Evolutionary conservation across 495 filamentous ascomycete genomes (phyloP).

Genomic region (Penicillium ucsense): DNA sequence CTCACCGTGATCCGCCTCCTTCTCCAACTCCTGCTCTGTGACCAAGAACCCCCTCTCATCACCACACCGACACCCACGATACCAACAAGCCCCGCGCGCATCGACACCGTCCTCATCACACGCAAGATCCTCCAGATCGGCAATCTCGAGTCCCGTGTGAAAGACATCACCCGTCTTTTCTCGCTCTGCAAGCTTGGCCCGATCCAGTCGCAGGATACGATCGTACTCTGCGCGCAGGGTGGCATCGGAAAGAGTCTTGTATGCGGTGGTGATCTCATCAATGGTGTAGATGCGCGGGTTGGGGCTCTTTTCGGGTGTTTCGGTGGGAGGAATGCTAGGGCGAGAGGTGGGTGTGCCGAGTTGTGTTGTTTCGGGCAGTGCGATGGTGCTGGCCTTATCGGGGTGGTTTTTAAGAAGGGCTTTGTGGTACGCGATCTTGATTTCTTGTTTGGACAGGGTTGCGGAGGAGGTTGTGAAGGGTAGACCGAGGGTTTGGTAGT

Average conservation of each 20-base stretch:
- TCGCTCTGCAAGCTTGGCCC: conserved; percentile 13
- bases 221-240: conserved; percentile 56
- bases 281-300: conserved; percentile 40
- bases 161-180: conserved; percentile 30
- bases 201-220: conserved; percentile 35
- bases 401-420: conserved; percentile 74
- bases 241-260: conserved; percentile 56
- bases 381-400: conserved; percentile 47
- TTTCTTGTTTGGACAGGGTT: conserved; percentile 29
- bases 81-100: conserved; percentile 40
- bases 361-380: conserved; percentile 7
- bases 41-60: conserved; percentile 63
- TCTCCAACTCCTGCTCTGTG: conserved; percentile 61
- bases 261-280: conserved; percentile 73
- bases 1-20: conserved; percentile 52
- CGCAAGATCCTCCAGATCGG: conserved; percentile 74
- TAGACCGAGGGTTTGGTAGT: conserved; percentile 48
- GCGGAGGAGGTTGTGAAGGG: conserved; percentile 20
- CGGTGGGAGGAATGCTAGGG: not conserved
- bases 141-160: conserved; percentile 62
- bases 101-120: conserved; percentile 36
- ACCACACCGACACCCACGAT: conserved; percentile 68
- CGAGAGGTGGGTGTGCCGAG: not conserved
- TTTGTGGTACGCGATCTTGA: conserved; percentile 71
- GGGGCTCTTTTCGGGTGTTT: not conserved